phyloP scores from a whole-genome alignment of 2,329 filamentous ascomycete genomes.

The Fusarium stilboides region DNA sequence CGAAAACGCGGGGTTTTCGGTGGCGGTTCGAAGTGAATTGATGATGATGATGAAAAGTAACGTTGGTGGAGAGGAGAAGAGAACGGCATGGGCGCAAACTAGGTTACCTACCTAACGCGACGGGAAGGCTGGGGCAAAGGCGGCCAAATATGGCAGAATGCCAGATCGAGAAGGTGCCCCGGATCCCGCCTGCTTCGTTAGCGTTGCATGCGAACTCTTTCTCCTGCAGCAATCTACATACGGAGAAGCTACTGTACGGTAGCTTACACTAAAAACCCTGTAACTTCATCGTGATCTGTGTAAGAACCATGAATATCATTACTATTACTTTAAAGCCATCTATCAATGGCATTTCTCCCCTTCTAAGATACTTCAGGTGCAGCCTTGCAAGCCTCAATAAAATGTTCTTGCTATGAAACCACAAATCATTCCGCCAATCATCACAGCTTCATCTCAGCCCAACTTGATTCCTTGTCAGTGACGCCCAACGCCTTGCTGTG shows the following conservation, averaged over 20 bases:
- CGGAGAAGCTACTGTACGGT: slow-evolving; percentile 16
- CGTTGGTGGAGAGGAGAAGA: slow-evolving; percentile 48
- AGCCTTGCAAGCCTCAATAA: neutral
- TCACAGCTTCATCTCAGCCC: slow-evolving; percentile 27
- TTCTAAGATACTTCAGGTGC: slow-evolving; percentile 13
- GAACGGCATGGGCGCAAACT: slow-evolving; percentile 40
- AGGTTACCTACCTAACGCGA: slow-evolving; percentile 42
- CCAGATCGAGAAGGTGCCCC: slow-evolving; percentile 45
- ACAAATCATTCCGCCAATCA: slow-evolving; percentile 32
- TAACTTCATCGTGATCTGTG: slow-evolving; percentile 5
- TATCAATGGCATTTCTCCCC: slow-evolving; percentile 1
- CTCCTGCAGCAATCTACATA: slow-evolving; percentile 33
- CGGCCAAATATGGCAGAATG: slow-evolving; percentile 51
- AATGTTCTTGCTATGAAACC: slow-evolving; percentile 16
- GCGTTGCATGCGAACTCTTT: slow-evolving; percentile 45
- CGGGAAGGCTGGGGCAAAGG: slow-evolving; percentile 48
- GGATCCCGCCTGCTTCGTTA: slow-evolving; percentile 30
- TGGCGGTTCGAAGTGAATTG: slow-evolving; percentile 27
- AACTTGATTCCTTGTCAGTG: slow-evolving; percentile 36
- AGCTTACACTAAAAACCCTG: slow-evolving; percentile 17
- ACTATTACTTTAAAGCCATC: slow-evolving; percentile 34
- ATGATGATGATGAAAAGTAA: slow-evolving; percentile 35
- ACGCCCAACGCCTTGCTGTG: slow-evolving; percentile 47
- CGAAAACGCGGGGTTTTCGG: slow-evolving; percentile 36
- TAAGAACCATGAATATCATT: slow-evolving; percentile 20